Evolutionary conservation across 306 rosid genomes (phyloP).

Genomic region (Cucumis sativus): DNA sequence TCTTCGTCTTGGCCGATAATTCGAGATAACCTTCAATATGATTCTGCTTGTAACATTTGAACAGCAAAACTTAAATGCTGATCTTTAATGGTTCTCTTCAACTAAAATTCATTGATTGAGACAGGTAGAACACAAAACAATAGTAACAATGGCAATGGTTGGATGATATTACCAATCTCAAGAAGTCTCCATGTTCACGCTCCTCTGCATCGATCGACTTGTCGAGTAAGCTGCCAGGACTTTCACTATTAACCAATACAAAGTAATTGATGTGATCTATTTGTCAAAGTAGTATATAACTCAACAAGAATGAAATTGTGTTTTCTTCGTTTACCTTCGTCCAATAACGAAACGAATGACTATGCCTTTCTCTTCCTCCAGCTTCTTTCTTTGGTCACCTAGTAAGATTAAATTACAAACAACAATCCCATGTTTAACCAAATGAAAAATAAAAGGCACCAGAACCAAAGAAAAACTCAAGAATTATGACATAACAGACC

Average conservation of each 20-base stretch:
- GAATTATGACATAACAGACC: slow-evolving; percentile 22
- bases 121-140: neutral
- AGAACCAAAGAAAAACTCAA: neutral
- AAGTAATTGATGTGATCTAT: neutral
- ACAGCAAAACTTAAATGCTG: neutral
- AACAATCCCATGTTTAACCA: neutral
- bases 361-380: slow-evolving; percentile 87
- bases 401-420: slow-evolving; percentile 1
- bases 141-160: neutral
- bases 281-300: neutral
- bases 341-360: slow-evolving; percentile 81
- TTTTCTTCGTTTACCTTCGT: slow-evolving; percentile 47
- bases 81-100: neutral
- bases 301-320: neutral
- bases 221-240: slow-evolving; percentile 77
- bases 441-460: neutral
- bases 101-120: neutral
- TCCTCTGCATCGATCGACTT: slow-evolving; percentile 77
- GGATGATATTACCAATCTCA: slow-evolving; percentile 57
- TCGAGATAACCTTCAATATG: slow-evolving; percentile 68
- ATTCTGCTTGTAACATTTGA: slow-evolving; percentile 24
- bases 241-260: slow-evolving; percentile 29
- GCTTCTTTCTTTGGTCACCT: slow-evolving; percentile 59
- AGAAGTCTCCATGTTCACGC: slow-evolving; percentile 47
- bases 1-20: slow-evolving; percentile 71